Conservation (phyloP, 1,284 basidiomycete species). For the Kalmanozyma brasiliensis region DNA sequence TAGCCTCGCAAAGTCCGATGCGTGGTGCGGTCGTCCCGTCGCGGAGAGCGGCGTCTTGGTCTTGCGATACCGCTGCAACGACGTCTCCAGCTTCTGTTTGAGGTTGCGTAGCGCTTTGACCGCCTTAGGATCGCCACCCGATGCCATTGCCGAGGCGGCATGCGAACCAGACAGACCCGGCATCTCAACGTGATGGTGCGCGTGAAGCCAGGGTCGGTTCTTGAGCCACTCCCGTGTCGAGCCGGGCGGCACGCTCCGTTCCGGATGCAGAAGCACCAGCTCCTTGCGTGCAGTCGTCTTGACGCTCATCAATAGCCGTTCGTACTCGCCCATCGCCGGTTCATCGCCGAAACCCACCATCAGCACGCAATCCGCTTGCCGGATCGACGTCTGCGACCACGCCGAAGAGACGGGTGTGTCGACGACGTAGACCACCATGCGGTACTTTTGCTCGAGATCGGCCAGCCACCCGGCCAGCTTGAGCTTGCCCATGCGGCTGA, state of each 20-base stretch:
- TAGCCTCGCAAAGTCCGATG: slow-evolving; percentile 91
- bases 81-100: slow-evolving; percentile 87
- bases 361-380: slow-evolving; percentile 91
- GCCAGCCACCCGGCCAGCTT: slow-evolving; percentile 67
- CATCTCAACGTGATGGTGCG: slow-evolving; percentile 89
- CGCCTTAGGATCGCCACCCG: slow-evolving; percentile 82
- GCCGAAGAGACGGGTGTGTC: slow-evolving; percentile 65
- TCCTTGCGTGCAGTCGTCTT: slow-evolving; percentile 98
- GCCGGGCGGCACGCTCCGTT: slow-evolving; percentile 86
- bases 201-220: slow-evolving; percentile 93
- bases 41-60: slow-evolving; percentile 69
- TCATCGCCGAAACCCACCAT: slow-evolving; percentile 87
- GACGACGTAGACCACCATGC: slow-evolving; percentile 66
- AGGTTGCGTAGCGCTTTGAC: slow-evolving; percentile 80
- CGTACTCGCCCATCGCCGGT: slow-evolving; percentile 86
- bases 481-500: slow-evolving; percentile 67
- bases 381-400: slow-evolving; percentile 66
- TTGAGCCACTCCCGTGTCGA: slow-evolving; percentile 96
- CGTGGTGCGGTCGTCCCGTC: slow-evolving; percentile 74
- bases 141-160: slow-evolving; percentile 42
- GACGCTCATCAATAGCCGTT: slow-evolving; percentile 83
- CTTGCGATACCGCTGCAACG: slow-evolving; percentile 78
- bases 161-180: slow-evolving; percentile 71
- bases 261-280: slow-evolving; percentile 90
- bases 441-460: slow-evolving; percentile 64